Evolutionary conservation across 768 basidiomycete genomes (phyloP), one percentile per base, ranked within the genome.

Genomic region (Russula vinacea): DNA sequence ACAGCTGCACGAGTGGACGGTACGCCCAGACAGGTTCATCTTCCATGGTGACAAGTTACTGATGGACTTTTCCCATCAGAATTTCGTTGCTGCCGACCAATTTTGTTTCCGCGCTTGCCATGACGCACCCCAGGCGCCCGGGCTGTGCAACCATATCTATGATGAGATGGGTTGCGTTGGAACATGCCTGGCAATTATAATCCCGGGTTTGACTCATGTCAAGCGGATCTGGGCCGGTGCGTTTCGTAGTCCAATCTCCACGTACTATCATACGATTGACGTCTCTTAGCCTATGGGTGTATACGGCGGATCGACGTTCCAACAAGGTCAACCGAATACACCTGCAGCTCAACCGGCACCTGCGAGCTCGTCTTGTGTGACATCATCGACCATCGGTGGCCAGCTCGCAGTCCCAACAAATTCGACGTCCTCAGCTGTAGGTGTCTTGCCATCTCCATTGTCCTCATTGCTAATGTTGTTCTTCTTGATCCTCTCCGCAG

Each of bases 21-120:
- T 81, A 74, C 70, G 73, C 66, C 19, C 68, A 5, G 44, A 74
- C 61, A 10, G 32, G 37, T 33, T 61, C 57, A 29, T n/a, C 29
- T 5, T 44, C 24, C 17, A 44, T 44, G 32, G 33, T n/a, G 40
- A 45, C 33, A 51, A 37, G 13, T 60, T 16, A 67, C 61, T 35
- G 61, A 60, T 39, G 14, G n/a, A 16, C 64, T 45, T 29, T 13
- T 22, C 56, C 9, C 26, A 37, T 10, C 67, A 86, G 85, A 85
- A 86, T 74, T 88, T 87, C 70, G 78, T 90, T 60, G 79, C 82
- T 5, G 77, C 76, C 66, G 71, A 77, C 52, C 74, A 82, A 67
- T 92, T 89, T 76, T 92, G 89, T 76, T 82, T 90, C 77, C 84
- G 88, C 51, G 87, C 82, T 17, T 90, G 87, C 74, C 83, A 83